Conservation (phyloP, 805 yeast genomes). For the Isabelozyma gotoi region DNA sequence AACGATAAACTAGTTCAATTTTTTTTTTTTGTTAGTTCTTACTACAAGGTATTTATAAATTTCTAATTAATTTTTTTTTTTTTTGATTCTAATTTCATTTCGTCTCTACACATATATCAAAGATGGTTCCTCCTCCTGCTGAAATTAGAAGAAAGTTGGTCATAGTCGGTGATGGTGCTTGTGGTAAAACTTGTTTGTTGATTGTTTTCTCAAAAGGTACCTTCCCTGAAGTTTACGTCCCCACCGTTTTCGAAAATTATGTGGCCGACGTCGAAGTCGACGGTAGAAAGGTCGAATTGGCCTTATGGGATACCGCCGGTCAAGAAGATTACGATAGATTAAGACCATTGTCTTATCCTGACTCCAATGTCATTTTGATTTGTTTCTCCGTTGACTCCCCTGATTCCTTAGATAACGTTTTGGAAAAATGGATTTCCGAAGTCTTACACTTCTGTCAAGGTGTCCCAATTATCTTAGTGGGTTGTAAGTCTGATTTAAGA, state of each 20-base stretch:
- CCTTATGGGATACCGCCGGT: constrained; percentile 98
- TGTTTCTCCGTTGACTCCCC: constrained; percentile 91
- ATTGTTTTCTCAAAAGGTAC: constrained; percentile 82
- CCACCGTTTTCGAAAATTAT: constrained; percentile 96
- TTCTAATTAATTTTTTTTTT: not conserved
- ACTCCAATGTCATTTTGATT: constrained; percentile 85
- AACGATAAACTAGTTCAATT: too few species aligned
- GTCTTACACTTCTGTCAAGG: constrained; percentile 93
- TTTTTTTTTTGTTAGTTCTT: too few species aligned
- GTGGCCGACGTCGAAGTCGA: constrained; percentile 86
- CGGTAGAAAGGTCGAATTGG: constrained; percentile 73
- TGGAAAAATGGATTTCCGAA: constrained; percentile 94
- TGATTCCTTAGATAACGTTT: constrained; percentile 89
- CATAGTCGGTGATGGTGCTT: constrained; percentile 96
- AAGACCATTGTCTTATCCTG: constrained; percentile 89
- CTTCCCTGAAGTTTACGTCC: constrained; percentile 93
- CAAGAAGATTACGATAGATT: constrained; percentile 96
- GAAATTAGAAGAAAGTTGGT: constrained; percentile 78
- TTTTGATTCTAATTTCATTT: not conserved
- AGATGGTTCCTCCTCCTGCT: constrained; percentile 48
- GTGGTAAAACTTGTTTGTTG: constrained; percentile 92
- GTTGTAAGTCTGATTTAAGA: constrained; percentile 88
- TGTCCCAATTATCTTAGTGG: constrained; percentile 88
- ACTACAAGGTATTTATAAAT: too few species aligned
- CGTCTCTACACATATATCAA: constrained; percentile 1